These are phyloP conservation scores for Persicaria tinctoria DNA, from an alignment of 148 eudicot species.

Conservation along the genomic window DNA sequence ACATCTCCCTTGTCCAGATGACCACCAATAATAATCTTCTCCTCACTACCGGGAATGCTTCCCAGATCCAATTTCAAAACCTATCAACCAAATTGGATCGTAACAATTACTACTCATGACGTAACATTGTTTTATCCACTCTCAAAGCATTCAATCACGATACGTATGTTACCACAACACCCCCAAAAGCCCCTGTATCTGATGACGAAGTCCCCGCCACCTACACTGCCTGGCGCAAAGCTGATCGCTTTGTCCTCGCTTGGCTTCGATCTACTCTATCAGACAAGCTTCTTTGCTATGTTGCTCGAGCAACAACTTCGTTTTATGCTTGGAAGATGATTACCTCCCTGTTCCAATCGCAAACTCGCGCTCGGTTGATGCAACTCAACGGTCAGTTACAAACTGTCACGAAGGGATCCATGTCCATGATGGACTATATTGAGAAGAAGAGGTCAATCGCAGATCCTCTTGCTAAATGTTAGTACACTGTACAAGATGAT, in stretches of 20 bases:
- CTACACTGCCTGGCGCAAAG: background rate
- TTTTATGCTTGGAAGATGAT: background rate
- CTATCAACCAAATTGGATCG: too few relatives aligned
- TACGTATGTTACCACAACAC: too few relatives aligned
- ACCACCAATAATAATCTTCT: too few relatives aligned
- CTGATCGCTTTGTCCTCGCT: background rate
- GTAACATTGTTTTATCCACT: too few relatives aligned
- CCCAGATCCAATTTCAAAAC: too few relatives aligned
- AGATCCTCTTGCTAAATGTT: background rate
- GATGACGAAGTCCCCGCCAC: conserved; percentile 6
- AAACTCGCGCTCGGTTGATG: background rate
- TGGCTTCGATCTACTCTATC: background rate
- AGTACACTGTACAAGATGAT: background rate
- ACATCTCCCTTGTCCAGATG: too few relatives aligned
- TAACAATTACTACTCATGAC: too few relatives aligned
- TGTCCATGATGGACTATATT: background rate
- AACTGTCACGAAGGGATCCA: background rate
- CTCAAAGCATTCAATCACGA: too few relatives aligned
- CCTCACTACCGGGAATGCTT: too few relatives aligned
- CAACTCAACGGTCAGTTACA: background rate
- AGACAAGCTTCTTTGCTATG: background rate
- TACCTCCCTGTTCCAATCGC: background rate
- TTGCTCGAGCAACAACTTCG: background rate
- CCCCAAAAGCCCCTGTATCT: too few relatives aligned
- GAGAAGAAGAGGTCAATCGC: background rate